Evolutionary conservation across 345 rosid species (phyloP).

Genomic region (Euphorbia tirucalli): DNA sequence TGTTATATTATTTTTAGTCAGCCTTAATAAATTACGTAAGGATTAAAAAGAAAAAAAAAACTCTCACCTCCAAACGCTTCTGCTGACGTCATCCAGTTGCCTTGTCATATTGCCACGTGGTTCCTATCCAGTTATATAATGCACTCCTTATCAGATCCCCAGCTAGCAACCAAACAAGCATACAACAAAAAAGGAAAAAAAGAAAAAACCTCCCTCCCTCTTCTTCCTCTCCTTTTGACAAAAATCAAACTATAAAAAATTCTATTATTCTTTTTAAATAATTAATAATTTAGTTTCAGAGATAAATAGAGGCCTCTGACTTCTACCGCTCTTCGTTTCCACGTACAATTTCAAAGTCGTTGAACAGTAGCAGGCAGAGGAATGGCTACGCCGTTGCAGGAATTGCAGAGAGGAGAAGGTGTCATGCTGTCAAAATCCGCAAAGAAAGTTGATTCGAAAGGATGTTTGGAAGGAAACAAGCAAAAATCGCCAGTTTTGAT

Average conservation of each 20-base stretch:
- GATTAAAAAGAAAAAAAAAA: neutral
- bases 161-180: neutral
- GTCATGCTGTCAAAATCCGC: slow-evolving; percentile 36
- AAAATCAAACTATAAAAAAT: slow-evolving; percentile 2
- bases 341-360: slow-evolving; percentile 10
- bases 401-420: slow-evolving; percentile 48
- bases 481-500: slow-evolving; percentile 71
- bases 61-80: slow-evolving; percentile 12
- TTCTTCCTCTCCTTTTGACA: neutral
- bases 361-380: slow-evolving; percentile 14
- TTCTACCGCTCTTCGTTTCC: neutral
- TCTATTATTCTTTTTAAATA: neutral
- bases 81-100: slow-evolving; percentile 42
- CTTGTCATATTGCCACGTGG: slow-evolving; percentile 61
- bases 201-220: neutral
- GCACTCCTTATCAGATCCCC: slow-evolving; percentile 11
- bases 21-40: too few relatives aligned
- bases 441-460: slow-evolving; percentile 28
- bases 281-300: neutral
- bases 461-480: slow-evolving; percentile 32
- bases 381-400: slow-evolving; percentile 84
- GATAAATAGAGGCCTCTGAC: slow-evolving; percentile 2
- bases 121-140: slow-evolving; percentile 27
- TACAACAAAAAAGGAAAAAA: too few relatives aligned
- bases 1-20: too few relatives aligned